Conservation (phyloP, 129 eudicot genomes). For the Oenanthe sinensis region DNA sequence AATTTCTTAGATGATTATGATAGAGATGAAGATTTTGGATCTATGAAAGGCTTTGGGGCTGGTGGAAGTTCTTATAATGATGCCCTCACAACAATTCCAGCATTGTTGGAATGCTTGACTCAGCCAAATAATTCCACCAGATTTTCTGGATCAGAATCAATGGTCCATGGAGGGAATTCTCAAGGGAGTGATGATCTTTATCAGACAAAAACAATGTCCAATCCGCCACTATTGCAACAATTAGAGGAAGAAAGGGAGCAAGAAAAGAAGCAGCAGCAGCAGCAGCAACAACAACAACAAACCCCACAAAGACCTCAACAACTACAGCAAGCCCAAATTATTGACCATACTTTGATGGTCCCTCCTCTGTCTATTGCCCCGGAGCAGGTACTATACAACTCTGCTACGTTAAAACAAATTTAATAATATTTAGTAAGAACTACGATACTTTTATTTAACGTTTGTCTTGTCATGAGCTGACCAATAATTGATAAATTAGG, state of each 20-base stretch:
- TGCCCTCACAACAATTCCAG: conserved; percentile 40
- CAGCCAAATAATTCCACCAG: conserved; percentile 43
- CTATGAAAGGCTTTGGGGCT: conserved; percentile 12
- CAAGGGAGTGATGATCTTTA: background rate
- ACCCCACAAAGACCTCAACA: background rate
- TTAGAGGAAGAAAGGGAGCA: conserved; percentile 59
- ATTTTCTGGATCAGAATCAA: conserved; percentile 26
- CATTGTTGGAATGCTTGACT: conserved; percentile 55
- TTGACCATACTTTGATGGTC: conserved; percentile 50
- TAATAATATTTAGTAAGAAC: too few relatives aligned
- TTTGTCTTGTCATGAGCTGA: background rate
- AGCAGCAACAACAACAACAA: conserved; percentile 16
- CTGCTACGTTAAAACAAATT: background rate
- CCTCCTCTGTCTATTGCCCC: conserved; percentile 44
- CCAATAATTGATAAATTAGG: background rate
- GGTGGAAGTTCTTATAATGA: conserved; percentile 27
- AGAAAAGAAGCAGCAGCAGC: conserved; percentile 33
- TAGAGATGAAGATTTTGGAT: conserved; percentile 28
- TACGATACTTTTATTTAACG: background rate
- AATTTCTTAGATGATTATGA: conserved; percentile 49
- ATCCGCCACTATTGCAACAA: conserved; percentile 47
- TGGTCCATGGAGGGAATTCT: background rate
- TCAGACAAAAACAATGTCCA: conserved; percentile 10
- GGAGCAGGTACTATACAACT: conserved; percentile 40
- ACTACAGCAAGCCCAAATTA: conserved; percentile 17